A percentile compares a stretch with the other conserved stretches of the same genome.
phyloP scores from a whole-genome alignment of 2,329 filamentous ascomycete species.

The Harringtonia lauricola region DNA sequence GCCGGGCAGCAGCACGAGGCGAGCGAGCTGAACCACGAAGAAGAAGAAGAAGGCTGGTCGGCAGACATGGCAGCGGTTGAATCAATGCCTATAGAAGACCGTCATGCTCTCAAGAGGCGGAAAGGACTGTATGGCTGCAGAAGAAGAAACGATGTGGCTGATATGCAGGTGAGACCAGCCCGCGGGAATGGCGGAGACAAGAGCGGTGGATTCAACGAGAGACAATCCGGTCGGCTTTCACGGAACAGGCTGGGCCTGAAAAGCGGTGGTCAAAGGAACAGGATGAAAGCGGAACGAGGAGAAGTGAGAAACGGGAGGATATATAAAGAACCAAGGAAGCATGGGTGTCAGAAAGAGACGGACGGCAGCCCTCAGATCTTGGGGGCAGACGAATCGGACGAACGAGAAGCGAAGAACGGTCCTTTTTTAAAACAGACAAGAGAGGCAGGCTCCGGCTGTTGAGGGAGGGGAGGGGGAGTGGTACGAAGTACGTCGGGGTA shows the following conservation, averaged over 20 bases:
- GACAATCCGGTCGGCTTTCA: too few species aligned
- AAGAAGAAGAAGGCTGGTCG: constrained; percentile 28
- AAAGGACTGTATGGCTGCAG: too few species aligned
- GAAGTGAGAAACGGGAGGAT: neutral
- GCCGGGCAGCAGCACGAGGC: constrained; percentile 31
- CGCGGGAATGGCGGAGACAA: too few species aligned
- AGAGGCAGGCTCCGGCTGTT: too few species aligned
- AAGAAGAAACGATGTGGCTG: neutral
- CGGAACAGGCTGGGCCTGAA: too few species aligned
- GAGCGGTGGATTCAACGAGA: too few species aligned
- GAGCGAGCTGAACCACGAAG: constrained; percentile 36
- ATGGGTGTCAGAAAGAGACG: neutral
- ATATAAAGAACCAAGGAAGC: neutral
- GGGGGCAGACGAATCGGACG: constrained; percentile 1
- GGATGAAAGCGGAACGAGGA: too few species aligned
- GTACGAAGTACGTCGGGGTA: too few species aligned
- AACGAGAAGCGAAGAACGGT: neutral
- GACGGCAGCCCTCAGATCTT: neutral
- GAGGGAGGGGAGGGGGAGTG: too few species aligned
- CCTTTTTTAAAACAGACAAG: constrained; percentile 1
- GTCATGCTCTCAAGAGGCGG: neutral
- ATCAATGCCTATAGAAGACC: neutral
- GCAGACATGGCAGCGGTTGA: constrained; percentile 21
- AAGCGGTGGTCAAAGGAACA: too few species aligned
- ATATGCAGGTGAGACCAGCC: neutral